Conservation (phyloP, 768 basidiomycete genomes). For the Phanerochaete sordida region DNA sequence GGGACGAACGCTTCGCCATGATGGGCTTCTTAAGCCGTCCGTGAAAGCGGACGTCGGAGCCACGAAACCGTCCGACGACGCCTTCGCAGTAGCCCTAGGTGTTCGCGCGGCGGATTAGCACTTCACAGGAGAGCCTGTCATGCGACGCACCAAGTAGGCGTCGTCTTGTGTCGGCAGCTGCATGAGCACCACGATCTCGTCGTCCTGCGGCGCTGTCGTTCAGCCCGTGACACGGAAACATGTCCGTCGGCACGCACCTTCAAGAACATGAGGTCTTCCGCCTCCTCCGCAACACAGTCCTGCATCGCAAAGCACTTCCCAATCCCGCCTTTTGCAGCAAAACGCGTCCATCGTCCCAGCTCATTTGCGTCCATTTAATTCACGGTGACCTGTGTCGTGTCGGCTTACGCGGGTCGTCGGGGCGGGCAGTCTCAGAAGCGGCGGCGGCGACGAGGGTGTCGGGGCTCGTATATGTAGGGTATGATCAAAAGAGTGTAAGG, state of each 20-base stretch:
- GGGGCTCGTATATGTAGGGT: not conserved
- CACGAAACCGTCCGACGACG: constrained; percentile 74
- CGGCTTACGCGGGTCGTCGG: not conserved
- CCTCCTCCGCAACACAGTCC: constrained; percentile 72
- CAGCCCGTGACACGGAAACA: constrained; percentile 17
- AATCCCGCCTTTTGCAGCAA: constrained; percentile 83
- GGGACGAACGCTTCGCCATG: constrained; percentile 59
- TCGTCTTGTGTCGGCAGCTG: constrained; percentile 54
- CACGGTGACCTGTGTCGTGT: not conserved
- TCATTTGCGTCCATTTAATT: constrained; percentile 64
- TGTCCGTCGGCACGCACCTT: constrained; percentile 45
- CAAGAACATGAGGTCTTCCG: constrained; percentile 84
- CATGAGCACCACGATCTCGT: constrained; percentile 76
- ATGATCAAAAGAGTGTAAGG: constrained; percentile 11
- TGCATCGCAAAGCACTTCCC: constrained; percentile 70
- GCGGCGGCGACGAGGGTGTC: not conserved
- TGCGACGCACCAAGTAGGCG: constrained; percentile 62
- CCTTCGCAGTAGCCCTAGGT: constrained; percentile 82
- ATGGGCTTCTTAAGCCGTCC: constrained; percentile 76
- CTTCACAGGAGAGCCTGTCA: not conserved
- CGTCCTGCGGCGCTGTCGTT: constrained; percentile 46
- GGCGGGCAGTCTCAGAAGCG: not conserved
- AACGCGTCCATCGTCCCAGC: constrained; percentile 78
- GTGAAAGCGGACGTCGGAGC: constrained; percentile 62
- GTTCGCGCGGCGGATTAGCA: not conserved